phyloP scores from a whole-genome alignment of 1,284 basidiomycete genomes.

The Ceratobasidium theobromae region DNA sequence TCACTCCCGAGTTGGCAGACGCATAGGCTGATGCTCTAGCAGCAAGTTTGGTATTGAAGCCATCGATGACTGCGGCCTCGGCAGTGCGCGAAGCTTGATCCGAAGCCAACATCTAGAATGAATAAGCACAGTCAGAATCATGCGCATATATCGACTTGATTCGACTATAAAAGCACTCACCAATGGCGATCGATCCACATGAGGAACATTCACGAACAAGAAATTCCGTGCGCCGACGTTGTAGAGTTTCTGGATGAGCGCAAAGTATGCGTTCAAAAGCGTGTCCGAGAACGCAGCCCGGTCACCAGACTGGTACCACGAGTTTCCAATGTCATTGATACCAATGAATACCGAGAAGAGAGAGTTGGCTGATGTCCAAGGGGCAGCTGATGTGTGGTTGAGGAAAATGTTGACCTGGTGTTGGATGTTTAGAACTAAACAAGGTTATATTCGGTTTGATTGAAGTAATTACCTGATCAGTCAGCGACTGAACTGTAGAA shows the following conservation, averaged over 20 bases:
- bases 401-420: constrained; percentile 59
- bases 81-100: constrained; percentile 7
- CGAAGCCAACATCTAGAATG: constrained; percentile 29
- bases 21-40: constrained; percentile 21
- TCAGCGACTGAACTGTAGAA: constrained; percentile 30
- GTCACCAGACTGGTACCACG: constrained; percentile 25
- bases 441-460: neutral
- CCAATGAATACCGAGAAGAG: constrained; percentile 67
- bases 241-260: constrained; percentile 60
- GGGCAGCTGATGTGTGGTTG: constrained; percentile 51
- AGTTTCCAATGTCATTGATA: constrained; percentile 44
- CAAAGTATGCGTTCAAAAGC: constrained; percentile 54
- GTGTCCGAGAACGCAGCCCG: constrained; percentile 62
- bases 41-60: constrained; percentile 34
- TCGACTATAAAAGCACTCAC: constrained; percentile 18
- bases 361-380: constrained; percentile 57
- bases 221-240: constrained; percentile 59
- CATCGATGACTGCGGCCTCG: constrained; percentile 29
- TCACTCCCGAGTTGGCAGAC: constrained; percentile 22
- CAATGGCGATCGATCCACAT: constrained; percentile 60
- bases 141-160: neutral
- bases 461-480: constrained; percentile 23
- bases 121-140: neutral
- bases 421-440: neutral
- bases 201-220: constrained; percentile 67